Conservation (phyloP, 371 early-diverging fungal species). For the Nematocida sp. region DNA sequence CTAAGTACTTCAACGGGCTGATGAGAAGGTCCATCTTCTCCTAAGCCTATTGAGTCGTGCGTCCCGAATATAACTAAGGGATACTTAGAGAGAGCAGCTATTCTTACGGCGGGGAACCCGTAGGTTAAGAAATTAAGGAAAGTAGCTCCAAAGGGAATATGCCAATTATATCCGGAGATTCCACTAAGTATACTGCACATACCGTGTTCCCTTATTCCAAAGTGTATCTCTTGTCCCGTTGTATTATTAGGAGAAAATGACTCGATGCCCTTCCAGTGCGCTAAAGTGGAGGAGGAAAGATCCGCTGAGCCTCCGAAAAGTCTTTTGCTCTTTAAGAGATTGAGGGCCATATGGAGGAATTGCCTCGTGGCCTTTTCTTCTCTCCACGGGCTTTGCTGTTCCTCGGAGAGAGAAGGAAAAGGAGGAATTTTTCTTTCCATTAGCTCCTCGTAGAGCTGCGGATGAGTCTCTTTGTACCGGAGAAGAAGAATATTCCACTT, state of each 20-base stretch:
- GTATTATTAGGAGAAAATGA: conserved; percentile 72
- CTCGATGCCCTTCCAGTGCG: conserved; percentile 81
- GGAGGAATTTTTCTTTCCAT: background rate
- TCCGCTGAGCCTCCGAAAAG: conserved; percentile 96
- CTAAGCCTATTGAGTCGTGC: conserved; percentile 94
- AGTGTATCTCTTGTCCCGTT: conserved; percentile 82
- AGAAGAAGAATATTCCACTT: conserved; percentile 74
- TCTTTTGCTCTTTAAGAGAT: conserved; percentile 68
- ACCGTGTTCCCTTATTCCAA: conserved; percentile 95
- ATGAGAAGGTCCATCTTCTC: conserved; percentile 97
- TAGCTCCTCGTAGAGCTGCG: background rate
- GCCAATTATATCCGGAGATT: conserved; percentile 75
- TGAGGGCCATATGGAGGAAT: conserved; percentile 72
- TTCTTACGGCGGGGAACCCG: conserved; percentile 78
- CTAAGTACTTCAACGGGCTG: conserved; percentile 96
- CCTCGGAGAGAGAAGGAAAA: conserved; percentile 47
- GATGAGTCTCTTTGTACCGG: background rate
- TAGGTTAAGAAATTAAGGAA: conserved; percentile 88
- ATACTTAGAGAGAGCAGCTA: conserved; percentile 78
- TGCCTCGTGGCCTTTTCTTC: conserved; percentile 57
- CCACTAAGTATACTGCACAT: conserved; percentile 95
- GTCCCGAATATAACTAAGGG: conserved; percentile 91
- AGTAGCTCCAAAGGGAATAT: conserved; percentile 83
- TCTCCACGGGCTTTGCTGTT: background rate
- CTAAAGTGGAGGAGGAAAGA: conserved; percentile 88